A percentile compares a stretch with the other conserved stretches of the same genome.
phyloP scores from a whole-genome alignment of 176 grass and related monocot species.

The Otatea glauca region DNA sequence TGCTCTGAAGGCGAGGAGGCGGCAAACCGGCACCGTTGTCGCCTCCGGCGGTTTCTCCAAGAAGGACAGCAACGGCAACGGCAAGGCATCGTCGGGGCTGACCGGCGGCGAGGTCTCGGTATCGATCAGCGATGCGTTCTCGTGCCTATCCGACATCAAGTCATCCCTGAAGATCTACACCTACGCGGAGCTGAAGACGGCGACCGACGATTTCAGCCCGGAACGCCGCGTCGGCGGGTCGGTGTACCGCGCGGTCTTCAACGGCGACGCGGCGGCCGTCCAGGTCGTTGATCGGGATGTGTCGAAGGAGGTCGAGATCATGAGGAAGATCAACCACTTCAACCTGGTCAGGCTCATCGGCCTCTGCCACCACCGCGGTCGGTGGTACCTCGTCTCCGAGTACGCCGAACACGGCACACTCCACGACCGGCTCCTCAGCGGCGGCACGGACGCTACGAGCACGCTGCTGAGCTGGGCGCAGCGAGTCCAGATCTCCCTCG shows the following conservation, averaged over 20 bases:
- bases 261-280: constrained; percentile 50
- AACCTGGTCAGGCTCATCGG: constrained; percentile 68
- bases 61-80: background rate
- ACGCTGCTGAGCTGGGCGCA: constrained; percentile 56
- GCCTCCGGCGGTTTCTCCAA: background rate
- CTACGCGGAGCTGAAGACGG: constrained; percentile 50
- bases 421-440: constrained; percentile 47
- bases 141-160: constrained; percentile 59
- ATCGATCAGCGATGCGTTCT: constrained; percentile 40
- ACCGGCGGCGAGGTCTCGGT: background rate
- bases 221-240: constrained; percentile 46
- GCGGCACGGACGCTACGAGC: background rate
- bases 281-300: constrained; percentile 55
- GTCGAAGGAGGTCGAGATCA: constrained; percentile 52
- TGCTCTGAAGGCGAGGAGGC: constrained; percentile 39
- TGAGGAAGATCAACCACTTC: constrained; percentile 69
- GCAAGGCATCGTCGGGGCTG: background rate
- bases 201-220: constrained; percentile 60
- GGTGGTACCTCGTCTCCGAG: constrained; percentile 77
- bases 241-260: constrained; percentile 61
- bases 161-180: constrained; percentile 63
- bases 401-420: constrained; percentile 62
- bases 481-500: constrained; percentile 57
- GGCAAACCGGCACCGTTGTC: background rate
- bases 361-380: constrained; percentile 57